phyloP scores from a whole-genome alignment of 495 filamentous ascomycete genomes.

The Corynascus novoguineensis region DNA sequence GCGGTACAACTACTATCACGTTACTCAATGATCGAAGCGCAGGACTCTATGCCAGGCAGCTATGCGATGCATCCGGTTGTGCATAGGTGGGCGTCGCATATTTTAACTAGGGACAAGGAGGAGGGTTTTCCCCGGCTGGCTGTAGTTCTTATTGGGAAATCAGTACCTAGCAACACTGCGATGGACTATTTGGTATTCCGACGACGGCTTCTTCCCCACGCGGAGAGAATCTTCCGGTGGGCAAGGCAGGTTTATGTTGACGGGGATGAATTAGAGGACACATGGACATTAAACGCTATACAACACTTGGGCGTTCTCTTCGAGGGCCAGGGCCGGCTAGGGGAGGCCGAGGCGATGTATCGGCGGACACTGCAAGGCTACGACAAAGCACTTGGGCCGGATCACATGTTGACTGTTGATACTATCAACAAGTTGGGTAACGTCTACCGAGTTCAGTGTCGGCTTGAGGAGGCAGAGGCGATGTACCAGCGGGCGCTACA shows the following conservation, averaged over 20 bases:
- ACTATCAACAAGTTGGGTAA: conserved; percentile 12
- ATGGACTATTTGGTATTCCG: conserved; percentile 4
- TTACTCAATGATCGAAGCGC: conserved; percentile 32
- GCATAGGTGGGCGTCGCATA: conserved; percentile 28
- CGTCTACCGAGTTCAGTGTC: conserved; percentile 28
- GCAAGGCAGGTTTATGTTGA: conserved; percentile 28
- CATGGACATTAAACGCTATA: conserved; percentile 17
- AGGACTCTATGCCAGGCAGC: conserved; percentile 19
- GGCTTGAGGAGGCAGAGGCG: conserved; percentile 28
- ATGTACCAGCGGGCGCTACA: conserved; percentile 34
- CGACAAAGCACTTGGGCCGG: no score
- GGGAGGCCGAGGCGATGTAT: no score
- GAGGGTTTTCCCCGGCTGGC: conserved; percentile 9
- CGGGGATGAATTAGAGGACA: no score
- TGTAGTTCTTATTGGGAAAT: conserved; percentile 16
- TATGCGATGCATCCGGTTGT: conserved; percentile 33
- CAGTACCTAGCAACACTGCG: conserved; percentile 9
- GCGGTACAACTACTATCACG: conserved; percentile 24
- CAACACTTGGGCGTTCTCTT: no score
- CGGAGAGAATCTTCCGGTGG: conserved; percentile 21
- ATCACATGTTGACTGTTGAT: conserved; percentile 14
- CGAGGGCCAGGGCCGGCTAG: no score
- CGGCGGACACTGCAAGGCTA: no score
- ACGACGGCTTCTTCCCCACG: conserved; percentile 22
- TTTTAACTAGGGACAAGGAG: conserved; percentile 16